A percentile compares a stretch with the other conserved stretches of the same genome.
These are phyloP conservation scores for Yamadazyma endophytica DNA, from an alignment of 805 yeast genomes.

Conservation along the genomic window DNA sequence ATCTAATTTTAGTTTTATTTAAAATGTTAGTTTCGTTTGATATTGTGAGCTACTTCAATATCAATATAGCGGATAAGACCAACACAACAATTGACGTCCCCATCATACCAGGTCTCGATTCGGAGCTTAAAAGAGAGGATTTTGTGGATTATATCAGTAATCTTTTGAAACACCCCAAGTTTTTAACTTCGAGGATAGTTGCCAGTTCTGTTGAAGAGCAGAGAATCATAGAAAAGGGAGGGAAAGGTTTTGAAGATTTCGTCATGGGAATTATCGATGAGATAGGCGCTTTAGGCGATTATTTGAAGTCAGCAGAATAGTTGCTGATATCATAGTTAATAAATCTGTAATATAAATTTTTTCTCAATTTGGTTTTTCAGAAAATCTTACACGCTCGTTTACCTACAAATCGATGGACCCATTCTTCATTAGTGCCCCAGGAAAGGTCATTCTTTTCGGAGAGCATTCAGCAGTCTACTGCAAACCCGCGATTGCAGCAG, in stretches of 20 bases:
- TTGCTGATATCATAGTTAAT: background rate
- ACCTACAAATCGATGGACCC: too few species aligned
- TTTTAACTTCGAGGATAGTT: constrained; percentile 61
- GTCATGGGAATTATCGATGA: constrained; percentile 32
- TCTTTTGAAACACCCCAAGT: constrained; percentile 82
- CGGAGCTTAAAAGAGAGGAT: constrained; percentile 52
- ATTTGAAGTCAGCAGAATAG: constrained; percentile 10
- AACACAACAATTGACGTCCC: constrained; percentile 22
- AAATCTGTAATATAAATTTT: constrained; percentile 1
- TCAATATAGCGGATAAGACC: constrained; percentile 8
- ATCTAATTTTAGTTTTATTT: constrained; percentile 62
- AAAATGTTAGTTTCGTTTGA: constrained; percentile 52
- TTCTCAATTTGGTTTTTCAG: too few species aligned
- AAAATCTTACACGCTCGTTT: too few species aligned
- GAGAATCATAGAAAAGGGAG: constrained; percentile 48
- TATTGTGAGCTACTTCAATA: constrained; percentile 42
- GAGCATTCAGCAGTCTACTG: constrained; percentile 95
- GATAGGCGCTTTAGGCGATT: constrained; percentile 31
- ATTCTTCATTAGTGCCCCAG: constrained; percentile 88
- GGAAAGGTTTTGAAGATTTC: constrained; percentile 18
- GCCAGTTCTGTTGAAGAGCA: constrained; percentile 67
- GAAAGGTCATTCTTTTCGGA: constrained; percentile 92
- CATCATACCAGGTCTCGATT: constrained; percentile 58
- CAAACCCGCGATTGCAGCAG: constrained; percentile 95
- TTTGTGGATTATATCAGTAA: constrained; percentile 63